These are phyloP conservation scores for Lycium barbarum DNA, from an alignment of 257 asterid genomes.

Conservation along the genomic window DNA sequence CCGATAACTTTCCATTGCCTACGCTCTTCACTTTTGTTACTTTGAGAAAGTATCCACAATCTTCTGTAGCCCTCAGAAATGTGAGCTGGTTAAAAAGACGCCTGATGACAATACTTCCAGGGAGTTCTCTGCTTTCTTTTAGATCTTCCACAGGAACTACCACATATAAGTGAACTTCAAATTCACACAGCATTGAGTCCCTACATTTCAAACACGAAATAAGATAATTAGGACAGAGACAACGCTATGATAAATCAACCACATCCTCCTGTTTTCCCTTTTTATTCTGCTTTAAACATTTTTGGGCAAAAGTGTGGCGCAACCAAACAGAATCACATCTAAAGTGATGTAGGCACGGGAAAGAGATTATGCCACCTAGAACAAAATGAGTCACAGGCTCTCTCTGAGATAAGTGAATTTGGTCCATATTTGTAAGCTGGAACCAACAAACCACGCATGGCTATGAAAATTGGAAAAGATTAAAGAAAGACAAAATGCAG, in stretches of 20 bases:
- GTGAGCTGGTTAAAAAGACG: constrained; percentile 53
- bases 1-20: constrained; percentile 47
- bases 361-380: not conserved
- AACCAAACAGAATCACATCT: not conserved
- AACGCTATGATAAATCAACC: not conserved
- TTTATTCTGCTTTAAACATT: not conserved
- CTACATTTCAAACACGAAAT: constrained; percentile 29
- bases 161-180: constrained; percentile 40
- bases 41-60: constrained; percentile 64
- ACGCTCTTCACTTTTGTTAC: constrained; percentile 68
- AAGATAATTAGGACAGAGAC: not conserved
- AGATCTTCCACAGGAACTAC: constrained; percentile 46
- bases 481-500: not conserved
- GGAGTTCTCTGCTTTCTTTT: constrained; percentile 39
- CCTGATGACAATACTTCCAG: constrained; percentile 45
- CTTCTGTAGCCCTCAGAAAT: constrained; percentile 43
- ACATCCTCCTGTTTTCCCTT: constrained; percentile 12
- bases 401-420: not conserved
- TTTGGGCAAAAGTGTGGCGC: not conserved
- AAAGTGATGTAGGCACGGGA: not conserved
- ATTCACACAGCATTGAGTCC: constrained; percentile 53
- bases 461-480: not conserved
- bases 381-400: not conserved
- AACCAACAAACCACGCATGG: not conserved
- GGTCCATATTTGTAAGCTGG: not conserved